Percentiles rank a stretch among this genome's conserved stretches.
These are phyloP conservation scores for Mortierella alpina DNA, from an alignment of 192 early-diverging fungal genomes.

Conservation along the genomic window DNA sequence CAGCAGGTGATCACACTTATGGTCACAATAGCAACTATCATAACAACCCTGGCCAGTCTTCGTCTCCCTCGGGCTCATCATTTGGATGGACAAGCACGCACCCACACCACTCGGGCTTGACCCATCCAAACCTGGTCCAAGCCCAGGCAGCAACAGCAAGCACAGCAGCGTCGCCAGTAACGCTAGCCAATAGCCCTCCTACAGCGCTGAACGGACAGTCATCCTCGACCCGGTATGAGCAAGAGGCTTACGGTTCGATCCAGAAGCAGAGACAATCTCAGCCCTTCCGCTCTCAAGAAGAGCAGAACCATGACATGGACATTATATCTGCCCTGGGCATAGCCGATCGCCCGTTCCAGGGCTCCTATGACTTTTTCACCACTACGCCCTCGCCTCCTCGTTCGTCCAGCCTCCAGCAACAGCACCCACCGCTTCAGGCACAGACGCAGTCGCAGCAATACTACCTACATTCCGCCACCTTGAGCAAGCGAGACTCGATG, in stretches of 20 bases:
- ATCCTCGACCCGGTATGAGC: background rate
- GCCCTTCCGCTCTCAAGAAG: conserved; percentile 15
- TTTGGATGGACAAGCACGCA: conserved; percentile 7
- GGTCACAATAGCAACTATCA: background rate
- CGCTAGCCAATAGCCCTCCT: background rate
- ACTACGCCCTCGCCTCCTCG: background rate
- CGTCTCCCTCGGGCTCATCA: conserved; percentile 24
- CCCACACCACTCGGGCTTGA: conserved; percentile 10
- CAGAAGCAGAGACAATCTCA: conserved; percentile 9
- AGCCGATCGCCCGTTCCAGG: conserved; percentile 17
- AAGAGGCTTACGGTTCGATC: conserved; percentile 16
- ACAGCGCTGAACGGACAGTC: background rate
- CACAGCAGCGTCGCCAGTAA: background rate
- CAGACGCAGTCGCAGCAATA: background rate
- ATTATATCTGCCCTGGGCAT: conserved; percentile 44
- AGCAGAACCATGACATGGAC: conserved; percentile 43
- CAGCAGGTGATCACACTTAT: too few relatives aligned
- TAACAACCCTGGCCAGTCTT: background rate
- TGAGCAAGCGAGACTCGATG: conserved; percentile 22
- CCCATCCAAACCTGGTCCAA: conserved; percentile 21
- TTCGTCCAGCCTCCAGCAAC: background rate
- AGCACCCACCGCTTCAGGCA: background rate
- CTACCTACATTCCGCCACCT: background rate
- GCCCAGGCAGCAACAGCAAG: background rate
- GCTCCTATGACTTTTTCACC: conserved; percentile 26